These are phyloP conservation scores for Aurinia saxatilis DNA, from an alignment of 345 rosid genomes.

Conservation along the genomic window DNA sequence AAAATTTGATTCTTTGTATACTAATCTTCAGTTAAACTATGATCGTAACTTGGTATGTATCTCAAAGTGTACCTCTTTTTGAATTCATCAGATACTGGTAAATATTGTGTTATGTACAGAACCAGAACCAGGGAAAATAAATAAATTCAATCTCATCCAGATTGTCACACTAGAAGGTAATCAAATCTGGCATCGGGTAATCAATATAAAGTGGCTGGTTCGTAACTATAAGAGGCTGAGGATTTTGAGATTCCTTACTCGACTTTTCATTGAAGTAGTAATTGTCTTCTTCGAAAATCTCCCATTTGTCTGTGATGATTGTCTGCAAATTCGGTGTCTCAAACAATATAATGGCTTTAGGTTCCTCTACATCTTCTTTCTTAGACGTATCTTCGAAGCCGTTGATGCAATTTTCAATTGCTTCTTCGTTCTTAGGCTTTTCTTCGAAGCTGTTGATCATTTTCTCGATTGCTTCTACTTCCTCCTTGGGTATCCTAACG, in stretches of 20 bases:
- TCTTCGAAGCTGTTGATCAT: conserved; percentile 24
- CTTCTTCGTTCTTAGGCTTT: background rate
- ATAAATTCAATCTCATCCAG: conserved; percentile 9
- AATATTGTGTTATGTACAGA: conserved; percentile 27
- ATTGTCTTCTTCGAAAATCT: conserved; percentile 23
- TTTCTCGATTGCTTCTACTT: conserved; percentile 39
- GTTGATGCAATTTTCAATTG: no score
- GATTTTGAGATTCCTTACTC: background rate
- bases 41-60: conserved; percentile 2
- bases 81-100: conserved; percentile 13
- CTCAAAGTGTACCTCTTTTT: conserved; percentile 19
- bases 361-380: conserved; percentile 6
- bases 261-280: background rate
- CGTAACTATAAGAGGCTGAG: conserved; percentile 6
- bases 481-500: conserved; percentile 40
- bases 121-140: conserved; percentile 7
- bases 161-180: conserved; percentile 24
- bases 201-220: conserved; percentile 17
- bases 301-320: conserved; percentile 27
- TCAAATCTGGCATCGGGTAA: conserved; percentile 30
- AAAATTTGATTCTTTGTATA: background rate
- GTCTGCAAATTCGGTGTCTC: conserved; percentile 15
- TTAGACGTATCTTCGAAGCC: background rate
- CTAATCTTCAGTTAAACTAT: background rate
- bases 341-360: conserved; percentile 11